These are phyloP conservation scores for Gastrolobium villosum DNA, from an alignment of 306 rosid genomes.

Conservation along the genomic window DNA sequence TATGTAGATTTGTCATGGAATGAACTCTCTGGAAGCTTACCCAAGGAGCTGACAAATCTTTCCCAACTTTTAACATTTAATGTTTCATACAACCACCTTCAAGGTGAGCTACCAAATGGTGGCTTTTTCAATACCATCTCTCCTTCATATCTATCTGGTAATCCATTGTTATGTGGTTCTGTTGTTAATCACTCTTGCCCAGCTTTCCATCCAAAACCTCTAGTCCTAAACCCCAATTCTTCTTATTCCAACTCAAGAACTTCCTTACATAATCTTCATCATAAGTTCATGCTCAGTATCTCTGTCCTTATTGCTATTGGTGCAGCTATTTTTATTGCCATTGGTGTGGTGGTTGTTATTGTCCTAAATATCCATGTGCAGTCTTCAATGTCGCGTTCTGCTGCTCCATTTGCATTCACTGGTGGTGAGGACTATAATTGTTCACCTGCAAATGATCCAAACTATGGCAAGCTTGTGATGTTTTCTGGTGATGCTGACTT, in stretches of 20 bases:
- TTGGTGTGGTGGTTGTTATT: constrained; percentile 80
- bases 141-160: constrained; percentile 71
- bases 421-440: constrained; percentile 77
- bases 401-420: constrained; percentile 65
- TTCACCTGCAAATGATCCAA: constrained; percentile 71
- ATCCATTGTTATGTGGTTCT: constrained; percentile 91
- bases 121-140: constrained; percentile 90
- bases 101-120: constrained; percentile 92
- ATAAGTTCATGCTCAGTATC: constrained; percentile 77
- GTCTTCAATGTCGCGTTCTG: constrained; percentile 65
- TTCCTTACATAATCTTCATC: constrained; percentile 63
- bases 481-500: constrained; percentile 86
- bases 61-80: constrained; percentile 75
- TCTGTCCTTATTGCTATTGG: constrained; percentile 93
- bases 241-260: constrained; percentile 57
- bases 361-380: constrained; percentile 76
- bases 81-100: constrained; percentile 81
- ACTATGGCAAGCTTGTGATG: constrained; percentile 87
- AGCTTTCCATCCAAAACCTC: constrained; percentile 88
- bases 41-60: constrained; percentile 88
- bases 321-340: constrained; percentile 79
- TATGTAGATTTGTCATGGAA: constrained; percentile 84
- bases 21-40: constrained; percentile 83
- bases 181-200: constrained; percentile 79
- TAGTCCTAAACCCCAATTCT: constrained; percentile 95